Evolutionary conservation across 2,329 filamentous ascomycete genomes (phyloP).

Genomic region (Chalaropsis ovoidea): DNA sequence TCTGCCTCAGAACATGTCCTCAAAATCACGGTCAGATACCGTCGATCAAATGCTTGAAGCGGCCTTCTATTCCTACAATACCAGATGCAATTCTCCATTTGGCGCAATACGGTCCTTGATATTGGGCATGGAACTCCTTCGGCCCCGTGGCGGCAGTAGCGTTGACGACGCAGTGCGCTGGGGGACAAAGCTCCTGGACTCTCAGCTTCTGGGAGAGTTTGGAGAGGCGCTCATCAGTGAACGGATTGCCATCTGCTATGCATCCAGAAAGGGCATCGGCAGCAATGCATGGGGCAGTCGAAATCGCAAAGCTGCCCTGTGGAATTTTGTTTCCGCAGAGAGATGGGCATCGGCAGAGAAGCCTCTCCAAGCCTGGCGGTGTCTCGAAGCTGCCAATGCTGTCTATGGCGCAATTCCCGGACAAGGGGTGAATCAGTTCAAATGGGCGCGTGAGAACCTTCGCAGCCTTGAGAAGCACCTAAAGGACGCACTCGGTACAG

Average conservation of each 20-base stretch:
- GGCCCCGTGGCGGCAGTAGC: conserved; percentile 65
- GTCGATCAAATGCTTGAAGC: conserved; percentile 83
- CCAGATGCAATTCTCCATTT: conserved; percentile 68
- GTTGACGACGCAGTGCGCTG: conserved; percentile 81
- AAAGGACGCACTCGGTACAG: conserved; percentile 17
- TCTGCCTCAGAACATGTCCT: conserved; percentile 58
- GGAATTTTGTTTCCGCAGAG: conserved; percentile 74
- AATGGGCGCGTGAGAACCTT: conserved; percentile 20
- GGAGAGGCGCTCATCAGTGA: conserved; percentile 79
- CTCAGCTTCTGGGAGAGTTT: conserved; percentile 60
- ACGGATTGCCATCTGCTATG: conserved; percentile 74
- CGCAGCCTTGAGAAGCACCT: conserved; percentile 19
- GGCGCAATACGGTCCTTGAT: conserved; percentile 69
- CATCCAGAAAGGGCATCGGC: conserved; percentile 58
- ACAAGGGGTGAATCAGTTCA: conserved; percentile 19
- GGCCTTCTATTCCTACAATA: conserved; percentile 84
- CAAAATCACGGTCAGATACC: conserved; percentile 68
- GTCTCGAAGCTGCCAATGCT: conserved; percentile 46
- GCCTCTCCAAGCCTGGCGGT: conserved; percentile 65
- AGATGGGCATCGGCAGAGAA: conserved; percentile 72
- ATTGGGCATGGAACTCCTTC: conserved; percentile 70
- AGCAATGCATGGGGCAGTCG: conserved; percentile 59
- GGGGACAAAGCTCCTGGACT: conserved; percentile 70
- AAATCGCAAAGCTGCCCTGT: conserved; percentile 76
- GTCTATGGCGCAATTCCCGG: conserved; percentile 17